These are phyloP conservation scores for Lunasporangiospora selenospora DNA, from an alignment of 192 early-diverging fungal genomes.

Conservation along the genomic window DNA sequence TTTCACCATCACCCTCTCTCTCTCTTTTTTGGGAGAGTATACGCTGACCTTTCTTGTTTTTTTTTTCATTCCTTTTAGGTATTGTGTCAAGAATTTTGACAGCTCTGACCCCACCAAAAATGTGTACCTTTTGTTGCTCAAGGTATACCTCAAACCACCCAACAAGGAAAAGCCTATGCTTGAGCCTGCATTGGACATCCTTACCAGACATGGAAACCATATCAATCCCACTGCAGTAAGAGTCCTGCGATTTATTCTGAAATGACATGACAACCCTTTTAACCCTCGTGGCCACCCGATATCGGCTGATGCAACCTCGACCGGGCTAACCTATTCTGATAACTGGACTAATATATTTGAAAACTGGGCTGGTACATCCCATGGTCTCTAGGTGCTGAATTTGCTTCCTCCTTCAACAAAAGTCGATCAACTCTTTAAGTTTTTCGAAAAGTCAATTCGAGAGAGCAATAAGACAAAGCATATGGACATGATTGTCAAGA, in stretches of 20 bases:
- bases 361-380: too few species aligned
- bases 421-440: constrained; percentile 54
- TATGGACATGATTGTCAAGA: constrained; percentile 73
- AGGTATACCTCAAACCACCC: constrained; percentile 63
- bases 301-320: too few species aligned
- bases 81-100: constrained; percentile 66
- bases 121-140: constrained; percentile 70
- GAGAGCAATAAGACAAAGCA: constrained; percentile 66
- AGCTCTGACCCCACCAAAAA: constrained; percentile 54
- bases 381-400: constrained; percentile 38
- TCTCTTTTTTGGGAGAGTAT: too few species aligned
- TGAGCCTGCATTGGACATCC: constrained; percentile 63
- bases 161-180: constrained; percentile 54
- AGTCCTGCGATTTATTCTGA: neutral
- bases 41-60: neutral
- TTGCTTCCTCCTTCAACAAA: constrained; percentile 51
- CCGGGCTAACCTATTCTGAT: too few species aligned
- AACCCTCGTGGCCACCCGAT: too few species aligned
- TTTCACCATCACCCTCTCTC: neutral
- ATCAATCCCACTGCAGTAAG: constrained; percentile 63
- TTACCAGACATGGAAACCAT: constrained; percentile 70
- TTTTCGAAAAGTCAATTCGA: constrained; percentile 69
- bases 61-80: constrained; percentile 55
- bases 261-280: too few species aligned
- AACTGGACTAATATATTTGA: too few species aligned